Percentiles rank a stretch among this genome's conserved stretches.
phyloP scores from a whole-genome alignment of 2,329 filamentous ascomycete species.

The Aureobasidium sp. region DNA sequence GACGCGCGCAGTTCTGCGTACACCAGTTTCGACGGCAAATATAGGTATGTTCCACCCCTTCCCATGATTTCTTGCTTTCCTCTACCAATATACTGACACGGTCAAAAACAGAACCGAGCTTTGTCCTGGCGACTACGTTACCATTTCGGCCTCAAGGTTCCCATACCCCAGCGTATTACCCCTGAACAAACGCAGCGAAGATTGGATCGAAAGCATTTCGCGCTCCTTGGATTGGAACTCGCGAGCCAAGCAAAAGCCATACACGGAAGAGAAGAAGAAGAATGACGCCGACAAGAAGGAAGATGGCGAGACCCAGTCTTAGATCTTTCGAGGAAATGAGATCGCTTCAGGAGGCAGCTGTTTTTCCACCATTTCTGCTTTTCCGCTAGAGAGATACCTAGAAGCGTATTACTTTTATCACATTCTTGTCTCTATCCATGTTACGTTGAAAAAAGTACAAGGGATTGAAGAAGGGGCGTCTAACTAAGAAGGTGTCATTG shows the following conservation, averaged over 20 bases:
- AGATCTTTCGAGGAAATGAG: no score
- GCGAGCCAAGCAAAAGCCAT: slow-evolving; percentile 63
- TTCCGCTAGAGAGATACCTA: background rate
- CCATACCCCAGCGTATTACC: slow-evolving; percentile 72
- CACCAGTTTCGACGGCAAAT: slow-evolving; percentile 95
- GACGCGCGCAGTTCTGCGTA: slow-evolving; percentile 81
- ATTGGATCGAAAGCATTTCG: slow-evolving; percentile 75
- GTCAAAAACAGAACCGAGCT: slow-evolving; percentile 44
- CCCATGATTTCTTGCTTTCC: background rate
- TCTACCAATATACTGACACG: background rate
- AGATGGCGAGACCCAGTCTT: background rate
- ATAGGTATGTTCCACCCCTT: slow-evolving; percentile 43
- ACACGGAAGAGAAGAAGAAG: slow-evolving; percentile 21
- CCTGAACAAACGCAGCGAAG: slow-evolving; percentile 45
- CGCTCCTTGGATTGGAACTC: slow-evolving; percentile 76
- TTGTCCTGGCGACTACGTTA: slow-evolving; percentile 71
- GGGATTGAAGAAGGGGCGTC: no score
- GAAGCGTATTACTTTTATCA: background rate
- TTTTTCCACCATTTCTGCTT: background rate
- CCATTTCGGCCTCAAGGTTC: slow-evolving; percentile 69
- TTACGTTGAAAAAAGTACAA: no score
- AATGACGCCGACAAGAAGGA: background rate
- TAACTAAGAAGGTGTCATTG: no score
- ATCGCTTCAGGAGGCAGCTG: background rate
- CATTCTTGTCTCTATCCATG: no score